These are phyloP conservation scores for Spongospora subterranea DNA, from an alignment of 208 protist genomes.

Conservation along the genomic window DNA sequence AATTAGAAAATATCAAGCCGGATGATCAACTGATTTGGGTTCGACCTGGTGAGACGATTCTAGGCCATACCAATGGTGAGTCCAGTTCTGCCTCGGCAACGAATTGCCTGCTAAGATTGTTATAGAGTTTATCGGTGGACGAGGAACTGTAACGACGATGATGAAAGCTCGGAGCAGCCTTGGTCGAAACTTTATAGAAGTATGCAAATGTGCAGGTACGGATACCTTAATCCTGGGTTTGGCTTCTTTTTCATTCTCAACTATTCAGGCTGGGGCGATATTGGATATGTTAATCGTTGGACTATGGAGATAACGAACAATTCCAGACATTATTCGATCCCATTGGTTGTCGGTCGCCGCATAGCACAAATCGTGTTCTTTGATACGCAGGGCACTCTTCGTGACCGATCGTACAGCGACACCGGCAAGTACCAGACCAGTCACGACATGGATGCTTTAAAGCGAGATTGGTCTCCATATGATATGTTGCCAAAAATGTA, in stretches of 20 bases:
- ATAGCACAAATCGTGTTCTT: constrained; percentile 74
- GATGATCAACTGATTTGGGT: constrained; percentile 70
- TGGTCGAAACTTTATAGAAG: constrained; percentile 70
- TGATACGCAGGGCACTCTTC: constrained; percentile 26
- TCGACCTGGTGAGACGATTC: constrained; percentile 69
- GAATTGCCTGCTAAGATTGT: not conserved
- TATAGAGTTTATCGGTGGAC: constrained; percentile 69
- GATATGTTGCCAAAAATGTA: constrained; percentile 55
- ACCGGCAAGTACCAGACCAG: constrained; percentile 34
- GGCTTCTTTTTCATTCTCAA: not conserved
- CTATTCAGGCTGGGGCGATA: constrained; percentile 69
- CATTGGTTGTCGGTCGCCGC: constrained; percentile 65
- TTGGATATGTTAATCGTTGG: constrained; percentile 68
- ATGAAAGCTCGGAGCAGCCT: constrained; percentile 70
- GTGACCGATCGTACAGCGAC: not conserved
- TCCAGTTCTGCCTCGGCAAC: not conserved
- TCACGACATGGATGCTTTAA: not conserved
- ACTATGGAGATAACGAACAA: constrained; percentile 74
- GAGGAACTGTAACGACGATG: constrained; percentile 69
- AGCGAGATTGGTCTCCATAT: constrained; percentile 32
- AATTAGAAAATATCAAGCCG: constrained; percentile 63
- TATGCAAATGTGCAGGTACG: constrained; percentile 65
- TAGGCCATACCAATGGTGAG: constrained; percentile 67
- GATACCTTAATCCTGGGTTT: not conserved
- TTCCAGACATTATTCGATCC: constrained; percentile 65